Evolutionary conservation across 306 rosid species (phyloP), one percentile per base, ranked within the genome.

Genomic region (Trifolium repens): DNA sequence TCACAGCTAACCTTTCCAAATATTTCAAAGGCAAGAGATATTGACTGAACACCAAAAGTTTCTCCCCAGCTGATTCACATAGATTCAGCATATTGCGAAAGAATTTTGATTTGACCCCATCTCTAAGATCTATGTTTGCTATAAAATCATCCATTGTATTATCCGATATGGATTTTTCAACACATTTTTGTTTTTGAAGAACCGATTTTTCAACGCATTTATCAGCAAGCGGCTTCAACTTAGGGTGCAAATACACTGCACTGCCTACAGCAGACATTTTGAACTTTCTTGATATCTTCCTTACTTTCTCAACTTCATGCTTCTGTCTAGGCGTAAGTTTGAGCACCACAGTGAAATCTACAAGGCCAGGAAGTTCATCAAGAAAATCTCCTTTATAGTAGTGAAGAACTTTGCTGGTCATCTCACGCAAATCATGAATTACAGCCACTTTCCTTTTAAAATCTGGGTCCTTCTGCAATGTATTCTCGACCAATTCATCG

Each of bases 301-400:
- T 90, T 13, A 92, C 59, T 27, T 87, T 83, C 43, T 66, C 80
- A 63, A 64, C 80, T 81, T 90, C 94, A 4, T 71, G 81, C 84
- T 81, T 90, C 84, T 90, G 97, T 60, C 60, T 83, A 37, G 90
- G 34, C 43, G 86, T 82, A 58, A 94, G 91, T 61, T 84, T 94
- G 19, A 94, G 84, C 4, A 90, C 77, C 44, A 94, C 89, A 2
- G 96, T 90, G 72, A 89, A 90, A 84, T 94, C 99, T 16, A 83
- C 83, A 3, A 94, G 87, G 49, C 99, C 99, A 22, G 97, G 99
- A 79, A 94, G 99, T 84, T 94, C 99, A 47, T 94, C 99, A 11
- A 94, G 92, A 80, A 89, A 90, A 87, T 94, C 99, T 53, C 99
- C 99, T 85, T 88, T 91, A 39, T 92, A 94, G 55, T 94, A 94